Evolutionary conservation across 225 moss, liverwort and hornwort species (phyloP), one percentile per base, ranked within the genome.

Genomic region (Pleurozium schreberi): DNA sequence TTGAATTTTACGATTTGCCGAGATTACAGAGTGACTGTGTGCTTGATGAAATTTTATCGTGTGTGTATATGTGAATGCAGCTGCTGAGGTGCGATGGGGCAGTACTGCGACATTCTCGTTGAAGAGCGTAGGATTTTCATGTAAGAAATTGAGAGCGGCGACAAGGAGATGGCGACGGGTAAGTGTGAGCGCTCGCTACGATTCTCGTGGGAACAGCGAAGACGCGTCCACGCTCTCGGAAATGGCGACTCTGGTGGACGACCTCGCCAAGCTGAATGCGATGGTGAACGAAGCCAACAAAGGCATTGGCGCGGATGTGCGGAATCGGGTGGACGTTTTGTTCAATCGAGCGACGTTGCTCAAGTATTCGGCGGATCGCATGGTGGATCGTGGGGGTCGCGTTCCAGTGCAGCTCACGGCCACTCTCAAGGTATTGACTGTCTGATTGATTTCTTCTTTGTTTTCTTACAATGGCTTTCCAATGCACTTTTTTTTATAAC

Each of bases 231-330:
- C 95, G 57, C 95, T 96, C 85, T 91, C 86, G 90, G 97, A 97
- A 86, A 96, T 97, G 93, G 65, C 92, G 19, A 81, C 92, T 66
- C 92, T 98, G 33, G 94, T 93, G n/a, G 92, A 96, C 59, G 95
- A 93, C 73, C 93, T 98, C 11, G 82, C 93, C 59, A 91, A 91
- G 53, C 93, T 98, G 43, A 97, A 96, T 87, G 91, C 92, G 8
- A 81, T 92, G 3, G 94, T 96, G 84, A 93, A 88, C 43, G 91
- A 89, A 75, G 91, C 93, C 61, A 95, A 98, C 80, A 89, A 92
- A 87, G 95, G 96, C 85, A 94, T 97, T 59, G 98, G 98, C 28
- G 96, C 96, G 42, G 98, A 98, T 77, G 95, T 98, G 82, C 93
- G 98, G 43, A 93, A 84, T 34, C 93, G 98, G 86, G 97, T 97